Evolutionary conservation across 2,329 filamentous ascomycete species (phyloP).

Genomic region (Aureobasidium uvarum): DNA sequence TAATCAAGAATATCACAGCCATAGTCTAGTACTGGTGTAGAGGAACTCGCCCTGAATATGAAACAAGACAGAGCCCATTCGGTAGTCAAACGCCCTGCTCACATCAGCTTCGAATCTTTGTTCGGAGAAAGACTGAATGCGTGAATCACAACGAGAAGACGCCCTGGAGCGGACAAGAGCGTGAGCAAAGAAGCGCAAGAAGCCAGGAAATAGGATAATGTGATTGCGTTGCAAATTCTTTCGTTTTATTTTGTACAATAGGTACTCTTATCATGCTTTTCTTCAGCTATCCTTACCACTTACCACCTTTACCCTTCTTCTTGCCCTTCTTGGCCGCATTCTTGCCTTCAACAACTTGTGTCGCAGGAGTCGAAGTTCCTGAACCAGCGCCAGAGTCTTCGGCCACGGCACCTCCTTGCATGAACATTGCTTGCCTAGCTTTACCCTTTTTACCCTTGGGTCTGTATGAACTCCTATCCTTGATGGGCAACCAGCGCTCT

Average conservation of each 20-base stretch:
- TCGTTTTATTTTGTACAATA: background rate
- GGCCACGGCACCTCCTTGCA: constrained; percentile 75
- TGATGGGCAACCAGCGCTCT: constrained; percentile 88
- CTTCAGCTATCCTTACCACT: constrained; percentile 25
- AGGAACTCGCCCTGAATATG: too few relatives aligned
- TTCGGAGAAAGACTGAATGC: too few relatives aligned
- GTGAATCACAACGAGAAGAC: too few relatives aligned
- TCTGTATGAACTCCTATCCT: constrained; percentile 82
- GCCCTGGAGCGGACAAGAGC: too few relatives aligned
- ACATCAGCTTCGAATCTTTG: too few relatives aligned
- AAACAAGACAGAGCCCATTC: too few relatives aligned
- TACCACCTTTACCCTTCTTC: constrained; percentile 37
- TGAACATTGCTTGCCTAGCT: constrained; percentile 65
- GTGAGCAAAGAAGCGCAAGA: background rate
- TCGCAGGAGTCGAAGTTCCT: constrained; percentile 37
- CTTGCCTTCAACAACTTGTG: constrained; percentile 43
- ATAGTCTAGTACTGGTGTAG: too few relatives aligned
- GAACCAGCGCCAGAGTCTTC: constrained; percentile 48
- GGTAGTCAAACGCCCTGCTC: too few relatives aligned
- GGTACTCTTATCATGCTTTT: background rate
- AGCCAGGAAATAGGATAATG: background rate
- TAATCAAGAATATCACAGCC: too few relatives aligned
- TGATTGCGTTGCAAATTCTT: background rate
- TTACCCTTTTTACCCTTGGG: constrained; percentile 88
- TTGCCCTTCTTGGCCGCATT: constrained; percentile 44